phyloP scores from a whole-genome alignment of 495 filamentous ascomycete species.

The Halenospora varia region DNA sequence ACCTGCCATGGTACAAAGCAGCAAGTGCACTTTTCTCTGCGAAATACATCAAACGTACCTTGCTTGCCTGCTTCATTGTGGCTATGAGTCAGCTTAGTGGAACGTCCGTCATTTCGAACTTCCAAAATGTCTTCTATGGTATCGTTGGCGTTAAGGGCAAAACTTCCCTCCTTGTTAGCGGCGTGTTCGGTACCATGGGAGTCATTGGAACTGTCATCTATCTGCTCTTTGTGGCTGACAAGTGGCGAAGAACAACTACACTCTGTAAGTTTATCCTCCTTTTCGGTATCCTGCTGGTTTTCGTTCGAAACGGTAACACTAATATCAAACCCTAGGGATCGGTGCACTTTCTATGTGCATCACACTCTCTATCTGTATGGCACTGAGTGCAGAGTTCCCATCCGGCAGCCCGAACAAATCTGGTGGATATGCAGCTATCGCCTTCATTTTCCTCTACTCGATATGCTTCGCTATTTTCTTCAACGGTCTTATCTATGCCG shows the following conservation, averaged over 20 bases:
- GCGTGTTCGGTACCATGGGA: constrained; percentile 13
- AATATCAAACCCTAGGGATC: no score
- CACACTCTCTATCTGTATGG: constrained; percentile 9
- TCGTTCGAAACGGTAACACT: no score
- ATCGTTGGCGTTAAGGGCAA: not conserved
- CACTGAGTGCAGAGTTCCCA: constrained; percentile 7
- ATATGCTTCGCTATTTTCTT: constrained; percentile 28
- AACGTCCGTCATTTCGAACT: constrained; percentile 4
- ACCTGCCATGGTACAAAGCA: not conserved
- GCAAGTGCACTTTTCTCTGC: constrained; percentile 4
- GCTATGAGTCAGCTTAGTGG: constrained; percentile 14
- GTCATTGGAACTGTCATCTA: constrained; percentile 10
- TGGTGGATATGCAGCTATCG: constrained; percentile 3
- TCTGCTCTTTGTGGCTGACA: constrained; percentile 7
- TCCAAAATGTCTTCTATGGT: not conserved
- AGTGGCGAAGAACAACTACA: constrained; percentile 13
- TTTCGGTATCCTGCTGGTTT: not conserved
- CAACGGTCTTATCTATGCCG: constrained; percentile 26
- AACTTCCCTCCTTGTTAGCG: constrained; percentile 2
- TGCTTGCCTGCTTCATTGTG: constrained; percentile 5
- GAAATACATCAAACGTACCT: constrained; percentile 9
- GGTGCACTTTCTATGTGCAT: no score
- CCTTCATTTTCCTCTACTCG: constrained; percentile 23
- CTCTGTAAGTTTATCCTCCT: constrained; percentile 8
- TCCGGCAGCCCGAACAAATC: not conserved